Conservation (phyloP, 495 filamentous ascomycete species). For the Trichoderma virens region DNA sequence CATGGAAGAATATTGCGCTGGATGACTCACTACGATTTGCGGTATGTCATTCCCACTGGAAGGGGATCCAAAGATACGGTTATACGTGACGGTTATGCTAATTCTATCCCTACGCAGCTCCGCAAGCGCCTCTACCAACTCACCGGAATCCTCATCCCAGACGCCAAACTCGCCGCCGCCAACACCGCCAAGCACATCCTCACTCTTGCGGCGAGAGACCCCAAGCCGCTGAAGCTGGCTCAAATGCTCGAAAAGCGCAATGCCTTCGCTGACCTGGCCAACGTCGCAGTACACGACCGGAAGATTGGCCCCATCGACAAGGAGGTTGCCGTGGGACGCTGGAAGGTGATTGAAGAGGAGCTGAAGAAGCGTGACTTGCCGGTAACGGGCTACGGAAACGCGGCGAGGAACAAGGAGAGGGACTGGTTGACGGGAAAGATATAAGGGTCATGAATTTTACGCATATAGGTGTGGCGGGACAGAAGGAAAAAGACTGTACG, state of each 20-base stretch:
- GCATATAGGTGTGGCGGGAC: neutral
- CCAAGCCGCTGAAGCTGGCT: conserved; percentile 50
- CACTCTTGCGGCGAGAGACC: conserved; percentile 42
- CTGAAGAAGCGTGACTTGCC: conserved; percentile 55
- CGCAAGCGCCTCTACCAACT: conserved; percentile 72
- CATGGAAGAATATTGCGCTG: conserved; percentile 50
- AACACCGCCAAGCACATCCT: conserved; percentile 50
- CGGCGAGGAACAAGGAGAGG: conserved; percentile 3
- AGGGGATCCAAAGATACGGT: neutral
- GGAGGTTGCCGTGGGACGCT: conserved; percentile 70
- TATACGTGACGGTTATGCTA: neutral
- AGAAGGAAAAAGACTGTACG: neutral
- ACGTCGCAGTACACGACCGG: conserved; percentile 56
- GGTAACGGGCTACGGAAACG: conserved; percentile 23
- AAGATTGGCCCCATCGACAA: conserved; percentile 59
- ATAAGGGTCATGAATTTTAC: neutral
- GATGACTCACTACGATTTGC: conserved; percentile 61
- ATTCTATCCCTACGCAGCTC: conserved; percentile 38
- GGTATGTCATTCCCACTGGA: conserved; percentile 41
- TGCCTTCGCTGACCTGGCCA: conserved; percentile 48
- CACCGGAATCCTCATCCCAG: conserved; percentile 64
- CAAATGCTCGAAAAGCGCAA: conserved; percentile 34
- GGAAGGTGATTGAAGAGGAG: conserved; percentile 75
- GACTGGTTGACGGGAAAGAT: conserved; percentile 9
- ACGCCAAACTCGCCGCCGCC: conserved; percentile 50